These are phyloP conservation scores for Paraphysoderma sedebokerense DNA, from an alignment of 371 early-diverging fungal genomes.

Conservation along the genomic window DNA sequence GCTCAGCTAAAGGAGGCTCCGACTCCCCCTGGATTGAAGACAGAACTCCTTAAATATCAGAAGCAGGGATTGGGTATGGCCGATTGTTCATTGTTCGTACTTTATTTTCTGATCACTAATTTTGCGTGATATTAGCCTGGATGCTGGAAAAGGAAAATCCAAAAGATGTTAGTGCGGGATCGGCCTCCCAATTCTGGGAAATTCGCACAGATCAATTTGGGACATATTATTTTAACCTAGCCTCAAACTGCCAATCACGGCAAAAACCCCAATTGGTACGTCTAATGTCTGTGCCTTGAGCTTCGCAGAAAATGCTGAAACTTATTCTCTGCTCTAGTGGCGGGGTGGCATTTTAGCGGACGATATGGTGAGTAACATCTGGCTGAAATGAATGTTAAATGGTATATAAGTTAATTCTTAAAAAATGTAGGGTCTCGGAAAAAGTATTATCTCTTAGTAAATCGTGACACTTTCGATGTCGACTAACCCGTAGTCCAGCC, in stretches of 20 bases:
- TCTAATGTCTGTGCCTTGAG: no score
- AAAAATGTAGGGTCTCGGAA: slow-evolving; percentile 1
- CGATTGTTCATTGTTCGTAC: no score
- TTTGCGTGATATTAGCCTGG: no score
- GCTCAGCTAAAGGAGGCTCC: neutral
- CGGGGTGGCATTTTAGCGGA: neutral
- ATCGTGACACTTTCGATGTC: no score
- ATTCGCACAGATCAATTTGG: neutral
- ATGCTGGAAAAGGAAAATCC: neutral
- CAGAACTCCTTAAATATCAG: neutral
- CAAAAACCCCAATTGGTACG: neutral
- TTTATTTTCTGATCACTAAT: no score
- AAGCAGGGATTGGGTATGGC: neutral
- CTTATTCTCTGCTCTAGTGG: no score
- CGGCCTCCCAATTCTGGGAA: neutral
- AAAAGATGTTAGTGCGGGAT: neutral
- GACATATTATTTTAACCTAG: neutral
- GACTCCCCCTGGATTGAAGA: neutral
- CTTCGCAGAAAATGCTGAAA: no score
- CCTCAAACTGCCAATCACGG: neutral
- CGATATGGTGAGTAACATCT: no score
- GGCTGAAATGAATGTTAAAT: no score
- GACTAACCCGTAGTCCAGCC: no score
- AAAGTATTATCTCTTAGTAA: no score
- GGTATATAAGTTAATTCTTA: no score